Evolutionary conservation across 805 yeast species (phyloP), one percentile per base, ranked within the genome.

Genomic region (Cyberlindnera bimundalis): DNA sequence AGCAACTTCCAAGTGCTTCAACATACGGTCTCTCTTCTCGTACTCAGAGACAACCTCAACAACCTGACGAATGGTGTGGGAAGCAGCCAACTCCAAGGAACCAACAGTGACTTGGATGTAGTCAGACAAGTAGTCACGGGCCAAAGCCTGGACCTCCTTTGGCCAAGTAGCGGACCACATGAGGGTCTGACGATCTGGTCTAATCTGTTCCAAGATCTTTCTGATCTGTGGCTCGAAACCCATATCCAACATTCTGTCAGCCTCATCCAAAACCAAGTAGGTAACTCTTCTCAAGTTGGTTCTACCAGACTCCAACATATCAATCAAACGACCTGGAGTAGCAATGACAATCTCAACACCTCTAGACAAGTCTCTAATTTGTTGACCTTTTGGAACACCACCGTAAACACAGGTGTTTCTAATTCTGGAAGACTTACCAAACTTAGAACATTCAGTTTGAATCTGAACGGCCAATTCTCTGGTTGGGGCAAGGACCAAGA

Each of bases 81-180:
- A 88, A 48, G 99, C 99, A 59, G 97, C 73, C 58, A 93, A 77
- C 68, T 91, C 98, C 63, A 88, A 74, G 43, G 98, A 93, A 67
- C 99, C 99, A 65, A 93, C 72, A 60, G 86, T 91, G 53, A 93
- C 98, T 73, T 93, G 98, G 62, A 93, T 91, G 61, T 91, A 93
- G 64, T 93, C 96, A 42, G 78, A 68, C 63, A 91, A 76, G 68
- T 87, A 93, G 67, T 93, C 99, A 59, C 83, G 78, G 52, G 97
- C 95, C 62, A 93, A 76, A 54, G 81, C 75, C 74, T 91, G 95
- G 50, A 93, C 98, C 67, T 88, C 95, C 77, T 90, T 91, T 59
- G 99, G 99, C 99, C 99, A 93, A 42, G 99, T 93, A 55, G 99
- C 99, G 48, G 98, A 91, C 98, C 98, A 93, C 97, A 93, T 88